phyloP scores from a whole-genome alignment of 129 eudicot species.

The Helianthus tuberosus region DNA sequence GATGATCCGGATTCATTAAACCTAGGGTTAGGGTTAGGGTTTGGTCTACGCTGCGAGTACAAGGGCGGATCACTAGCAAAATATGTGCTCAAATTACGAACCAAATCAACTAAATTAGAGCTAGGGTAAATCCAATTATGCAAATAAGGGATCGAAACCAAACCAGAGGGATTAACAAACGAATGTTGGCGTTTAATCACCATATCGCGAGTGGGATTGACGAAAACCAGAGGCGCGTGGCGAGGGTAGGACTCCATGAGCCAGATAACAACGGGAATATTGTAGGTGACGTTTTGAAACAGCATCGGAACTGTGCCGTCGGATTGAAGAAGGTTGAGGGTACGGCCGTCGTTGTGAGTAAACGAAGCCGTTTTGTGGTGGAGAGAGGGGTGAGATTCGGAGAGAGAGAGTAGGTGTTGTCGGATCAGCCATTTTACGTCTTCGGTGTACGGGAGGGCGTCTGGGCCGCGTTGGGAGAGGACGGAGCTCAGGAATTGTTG shows the following conservation, averaged over 20 bases:
- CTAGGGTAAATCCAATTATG: slow-evolving; percentile 85
- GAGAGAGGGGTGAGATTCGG: slow-evolving; percentile 67
- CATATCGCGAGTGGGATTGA: slow-evolving; percentile 93
- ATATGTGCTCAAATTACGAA: slow-evolving; percentile 29
- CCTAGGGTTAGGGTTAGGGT: slow-evolving; percentile 36
- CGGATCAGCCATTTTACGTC: slow-evolving; percentile 91
- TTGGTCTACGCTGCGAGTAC: slow-evolving; percentile 68
- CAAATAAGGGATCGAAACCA: slow-evolving; percentile 70
- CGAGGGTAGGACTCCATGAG: slow-evolving; percentile 88
- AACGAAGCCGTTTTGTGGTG: slow-evolving; percentile 78
- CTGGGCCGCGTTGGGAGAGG: slow-evolving; percentile 93
- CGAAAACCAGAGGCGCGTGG: slow-evolving; percentile 70
- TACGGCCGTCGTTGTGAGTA: slow-evolving; percentile 93
- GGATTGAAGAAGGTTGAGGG: slow-evolving; percentile 84
- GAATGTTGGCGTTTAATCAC: slow-evolving; percentile 67
- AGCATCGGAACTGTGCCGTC: slow-evolving; percentile 92
- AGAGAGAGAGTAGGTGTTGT: slow-evolving; percentile 71
- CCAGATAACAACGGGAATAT: slow-evolving; percentile 91
- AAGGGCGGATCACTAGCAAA: slow-evolving; percentile 71
- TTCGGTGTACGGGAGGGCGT: slow-evolving; percentile 80
- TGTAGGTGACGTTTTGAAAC: slow-evolving; percentile 67
- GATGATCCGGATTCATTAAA: slow-evolving; percentile 11
- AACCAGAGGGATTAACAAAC: slow-evolving; percentile 70
- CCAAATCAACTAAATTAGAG: slow-evolving; percentile 71
- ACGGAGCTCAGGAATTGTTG: slow-evolving; percentile 78